These are phyloP conservation scores for Pisolithus microcarpus DNA, from an alignment of 768 basidiomycete genomes.

Conservation along the genomic window DNA sequence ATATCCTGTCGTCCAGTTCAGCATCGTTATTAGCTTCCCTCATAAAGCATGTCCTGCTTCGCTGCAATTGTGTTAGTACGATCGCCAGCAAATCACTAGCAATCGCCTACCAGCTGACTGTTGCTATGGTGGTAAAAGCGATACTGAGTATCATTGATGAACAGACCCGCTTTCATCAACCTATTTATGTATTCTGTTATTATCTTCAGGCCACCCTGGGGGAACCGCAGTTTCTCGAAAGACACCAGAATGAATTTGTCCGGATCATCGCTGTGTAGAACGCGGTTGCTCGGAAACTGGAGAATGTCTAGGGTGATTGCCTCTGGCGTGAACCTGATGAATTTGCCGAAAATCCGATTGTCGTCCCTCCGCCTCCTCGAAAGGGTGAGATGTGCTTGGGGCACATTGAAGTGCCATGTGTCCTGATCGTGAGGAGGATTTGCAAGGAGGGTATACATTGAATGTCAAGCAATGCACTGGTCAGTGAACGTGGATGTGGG, in stretches of 20 bases:
- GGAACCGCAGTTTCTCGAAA: slow-evolving; percentile 49
- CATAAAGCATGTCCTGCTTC: slow-evolving; percentile 58
- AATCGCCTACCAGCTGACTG: slow-evolving; percentile 48
- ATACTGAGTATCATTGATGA: slow-evolving; percentile 52
- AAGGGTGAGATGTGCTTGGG: slow-evolving; percentile 22
- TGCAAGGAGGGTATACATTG: slow-evolving; percentile 30
- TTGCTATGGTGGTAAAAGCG: slow-evolving; percentile 69
- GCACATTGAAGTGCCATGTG: slow-evolving; percentile 43
- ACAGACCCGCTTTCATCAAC: slow-evolving; percentile 48
- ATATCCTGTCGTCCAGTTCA: slow-evolving; percentile 54
- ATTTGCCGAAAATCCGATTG: slow-evolving; percentile 34
- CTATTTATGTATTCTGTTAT: slow-evolving; percentile 51
- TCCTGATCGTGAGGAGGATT: slow-evolving; percentile 42
- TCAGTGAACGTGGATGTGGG: not conserved
- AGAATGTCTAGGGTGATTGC: slow-evolving; percentile 45
- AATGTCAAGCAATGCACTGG: not conserved
- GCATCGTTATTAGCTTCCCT: slow-evolving; percentile 45
- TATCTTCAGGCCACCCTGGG: slow-evolving; percentile 41
- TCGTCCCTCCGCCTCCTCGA: slow-evolving; percentile 21
- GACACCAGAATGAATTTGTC: slow-evolving; percentile 50
- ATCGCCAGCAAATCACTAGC: not conserved
- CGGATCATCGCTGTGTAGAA: slow-evolving; percentile 50
- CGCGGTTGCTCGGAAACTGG: slow-evolving; percentile 50
- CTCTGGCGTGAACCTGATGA: slow-evolving; percentile 44
- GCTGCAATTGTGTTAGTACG: slow-evolving; percentile 27